A percentile compares a stretch with the other conserved stretches of the same genome.
These are phyloP conservation scores for Panaeolus papilionaceus DNA, from an alignment of 768 basidiomycete species.

Conservation along the genomic window DNA sequence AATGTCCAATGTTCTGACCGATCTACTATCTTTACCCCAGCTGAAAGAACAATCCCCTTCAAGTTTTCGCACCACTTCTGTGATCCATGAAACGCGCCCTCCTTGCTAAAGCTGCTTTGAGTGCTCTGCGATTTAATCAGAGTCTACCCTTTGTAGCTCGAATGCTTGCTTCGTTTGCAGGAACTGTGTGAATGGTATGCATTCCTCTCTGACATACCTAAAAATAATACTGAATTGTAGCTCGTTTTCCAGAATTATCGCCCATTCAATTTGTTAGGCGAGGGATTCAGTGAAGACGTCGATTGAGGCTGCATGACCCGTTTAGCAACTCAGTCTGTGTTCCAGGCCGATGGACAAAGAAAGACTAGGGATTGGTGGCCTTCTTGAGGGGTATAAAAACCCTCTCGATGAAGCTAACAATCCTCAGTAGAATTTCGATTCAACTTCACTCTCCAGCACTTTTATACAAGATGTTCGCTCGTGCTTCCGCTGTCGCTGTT, in stretches of 20 bases:
- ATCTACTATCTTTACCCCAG: background rate
- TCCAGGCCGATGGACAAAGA: background rate
- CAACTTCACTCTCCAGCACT: background rate
- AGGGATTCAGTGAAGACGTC: background rate
- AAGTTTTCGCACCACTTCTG: too few species aligned
- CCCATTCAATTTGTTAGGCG: constrained; percentile 4
- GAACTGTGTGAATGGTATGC: background rate
- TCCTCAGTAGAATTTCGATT: constrained; percentile 4
- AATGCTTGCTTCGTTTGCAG: background rate
- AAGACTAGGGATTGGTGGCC: background rate
- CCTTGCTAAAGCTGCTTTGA: too few species aligned
- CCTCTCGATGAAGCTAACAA: background rate
- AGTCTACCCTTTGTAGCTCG: too few species aligned
- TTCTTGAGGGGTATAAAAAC: background rate
- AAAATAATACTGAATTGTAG: background rate
- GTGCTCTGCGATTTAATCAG: too few species aligned
- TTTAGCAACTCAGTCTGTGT: background rate
- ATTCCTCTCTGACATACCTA: background rate
- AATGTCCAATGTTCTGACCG: background rate
- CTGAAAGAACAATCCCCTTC: background rate
- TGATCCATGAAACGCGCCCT: too few species aligned
- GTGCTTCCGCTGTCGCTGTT: constrained; percentile 14
- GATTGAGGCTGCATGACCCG: background rate
- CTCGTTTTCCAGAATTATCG: background rate
- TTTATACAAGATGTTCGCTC: constrained; percentile 4